Conservation (phyloP, 768 basidiomycete species). For the Cantharellus anzutake region DNA sequence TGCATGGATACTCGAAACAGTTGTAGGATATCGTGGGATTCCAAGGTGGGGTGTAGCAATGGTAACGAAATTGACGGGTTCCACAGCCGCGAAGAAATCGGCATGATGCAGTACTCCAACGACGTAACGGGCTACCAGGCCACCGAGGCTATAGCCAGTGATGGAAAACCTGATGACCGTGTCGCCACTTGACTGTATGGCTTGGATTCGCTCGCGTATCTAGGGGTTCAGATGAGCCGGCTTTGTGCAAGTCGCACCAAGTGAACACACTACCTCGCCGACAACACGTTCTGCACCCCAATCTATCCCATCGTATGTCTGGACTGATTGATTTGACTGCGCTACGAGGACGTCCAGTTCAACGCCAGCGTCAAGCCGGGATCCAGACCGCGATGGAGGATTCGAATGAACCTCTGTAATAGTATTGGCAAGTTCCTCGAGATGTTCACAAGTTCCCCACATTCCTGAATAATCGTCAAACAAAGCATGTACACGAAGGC, state of each 20-base stretch:
- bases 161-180: constrained; percentile 53
- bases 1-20: constrained; percentile 33
- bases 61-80: constrained; percentile 66
- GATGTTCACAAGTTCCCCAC: background rate
- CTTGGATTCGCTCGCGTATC: constrained; percentile 37
- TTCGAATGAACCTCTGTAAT: background rate
- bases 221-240: background rate
- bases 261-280: constrained; percentile 36
- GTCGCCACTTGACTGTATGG: constrained; percentile 28
- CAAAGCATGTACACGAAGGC: background rate
- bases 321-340: constrained; percentile 39
- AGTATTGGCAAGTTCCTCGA: background rate
- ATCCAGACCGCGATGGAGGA: background rate
- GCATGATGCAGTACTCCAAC: constrained; percentile 50
- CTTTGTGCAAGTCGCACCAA: background rate
- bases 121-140: constrained; percentile 61
- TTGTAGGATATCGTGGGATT: constrained; percentile 40
- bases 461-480: background rate
- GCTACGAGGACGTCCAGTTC: constrained; percentile 43
- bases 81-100: constrained; percentile 49
- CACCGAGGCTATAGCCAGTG: constrained; percentile 66
- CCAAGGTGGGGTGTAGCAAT: constrained; percentile 75
- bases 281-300: constrained; percentile 70
- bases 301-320: constrained; percentile 68
- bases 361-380: background rate